These are phyloP conservation scores for Backusella sp. DNA, from an alignment of 192 early-diverging fungal genomes.

Conservation along the genomic window DNA sequence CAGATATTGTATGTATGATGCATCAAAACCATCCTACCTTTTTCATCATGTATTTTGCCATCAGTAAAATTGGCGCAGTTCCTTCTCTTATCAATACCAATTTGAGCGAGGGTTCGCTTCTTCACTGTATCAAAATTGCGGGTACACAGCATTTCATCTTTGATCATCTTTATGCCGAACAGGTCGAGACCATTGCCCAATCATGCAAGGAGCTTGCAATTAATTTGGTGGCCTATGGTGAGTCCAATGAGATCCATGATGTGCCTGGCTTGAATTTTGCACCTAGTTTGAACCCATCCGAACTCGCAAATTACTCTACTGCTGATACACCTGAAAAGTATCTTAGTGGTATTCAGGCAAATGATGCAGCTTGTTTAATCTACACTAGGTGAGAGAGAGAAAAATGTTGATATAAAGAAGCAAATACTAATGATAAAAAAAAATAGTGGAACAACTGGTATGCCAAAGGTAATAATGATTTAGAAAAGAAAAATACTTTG, in stretches of 20 bases:
- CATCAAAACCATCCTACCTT: constrained; percentile 57
- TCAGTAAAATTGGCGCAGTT: constrained; percentile 55
- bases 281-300: constrained; percentile 23
- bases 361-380: constrained; percentile 39
- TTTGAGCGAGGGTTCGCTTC: constrained; percentile 36
- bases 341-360: constrained; percentile 14
- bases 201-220: constrained; percentile 12
- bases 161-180: constrained; percentile 36
- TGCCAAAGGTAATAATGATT: constrained; percentile 53
- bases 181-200: constrained; percentile 21
- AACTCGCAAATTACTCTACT: constrained; percentile 29
- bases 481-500: constrained; percentile 30
- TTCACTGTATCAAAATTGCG: constrained; percentile 43
- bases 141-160: constrained; percentile 43
- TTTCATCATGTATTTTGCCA: constrained; percentile 49
- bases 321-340: constrained; percentile 20
- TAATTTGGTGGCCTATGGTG: constrained; percentile 28
- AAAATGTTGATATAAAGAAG: not conserved
- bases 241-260: constrained; percentile 26
- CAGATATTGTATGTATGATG: constrained; percentile 56
- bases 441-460: constrained; percentile 58
- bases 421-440: not conserved
- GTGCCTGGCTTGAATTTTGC: constrained; percentile 15
- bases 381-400: constrained; percentile 21
- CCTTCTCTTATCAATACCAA: constrained; percentile 65